Conservation (phyloP, 2,329 filamentous ascomycete species). For the Neocucurbitaria cava region DNA sequence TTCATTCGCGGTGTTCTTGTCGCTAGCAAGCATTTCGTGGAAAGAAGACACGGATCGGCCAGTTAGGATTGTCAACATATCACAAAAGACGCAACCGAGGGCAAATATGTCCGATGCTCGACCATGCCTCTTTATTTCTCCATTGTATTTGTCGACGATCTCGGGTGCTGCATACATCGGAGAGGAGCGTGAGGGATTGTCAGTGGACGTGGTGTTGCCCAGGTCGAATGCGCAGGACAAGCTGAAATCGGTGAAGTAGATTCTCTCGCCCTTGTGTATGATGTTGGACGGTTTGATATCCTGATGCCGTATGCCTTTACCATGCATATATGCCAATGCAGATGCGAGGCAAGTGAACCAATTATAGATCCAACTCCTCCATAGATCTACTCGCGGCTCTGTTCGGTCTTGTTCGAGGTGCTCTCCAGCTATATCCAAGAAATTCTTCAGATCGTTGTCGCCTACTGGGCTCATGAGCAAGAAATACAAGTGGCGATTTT, state of each 20-base stretch:
- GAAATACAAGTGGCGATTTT: slow-evolving; percentile 12
- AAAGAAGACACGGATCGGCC: slow-evolving; percentile 5
- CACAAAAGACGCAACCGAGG: slow-evolving; percentile 21
- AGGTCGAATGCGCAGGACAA: slow-evolving; percentile 10
- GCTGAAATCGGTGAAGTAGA: slow-evolving; percentile 28
- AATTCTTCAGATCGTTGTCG: slow-evolving; percentile 17
- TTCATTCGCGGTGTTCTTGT: not conserved
- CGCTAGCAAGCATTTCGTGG: not conserved
- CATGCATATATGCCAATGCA: slow-evolving; percentile 20
- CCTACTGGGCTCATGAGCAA: slow-evolving; percentile 22
- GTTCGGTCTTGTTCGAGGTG: not conserved
- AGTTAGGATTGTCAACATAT: slow-evolving; percentile 16
- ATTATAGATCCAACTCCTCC: not conserved
- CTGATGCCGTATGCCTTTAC: slow-evolving; percentile 13
- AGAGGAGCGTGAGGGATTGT: slow-evolving; percentile 2
- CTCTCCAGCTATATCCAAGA: slow-evolving; percentile 13
- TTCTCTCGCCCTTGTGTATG: slow-evolving; percentile 8
- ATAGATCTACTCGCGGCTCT: not conserved
- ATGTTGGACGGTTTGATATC: slow-evolving; percentile 31
- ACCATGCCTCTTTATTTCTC: slow-evolving; percentile 9
- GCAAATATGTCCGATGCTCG: slow-evolving; percentile 19
- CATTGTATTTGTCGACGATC: not conserved
- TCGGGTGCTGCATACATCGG: slow-evolving; percentile 20
- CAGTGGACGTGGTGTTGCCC: slow-evolving; percentile 12
- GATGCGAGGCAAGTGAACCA: slow-evolving; percentile 21